These are phyloP conservation scores for Capsicum rhomboideum DNA, from an alignment of 257 asterid genomes.

Conservation along the genomic window DNA sequence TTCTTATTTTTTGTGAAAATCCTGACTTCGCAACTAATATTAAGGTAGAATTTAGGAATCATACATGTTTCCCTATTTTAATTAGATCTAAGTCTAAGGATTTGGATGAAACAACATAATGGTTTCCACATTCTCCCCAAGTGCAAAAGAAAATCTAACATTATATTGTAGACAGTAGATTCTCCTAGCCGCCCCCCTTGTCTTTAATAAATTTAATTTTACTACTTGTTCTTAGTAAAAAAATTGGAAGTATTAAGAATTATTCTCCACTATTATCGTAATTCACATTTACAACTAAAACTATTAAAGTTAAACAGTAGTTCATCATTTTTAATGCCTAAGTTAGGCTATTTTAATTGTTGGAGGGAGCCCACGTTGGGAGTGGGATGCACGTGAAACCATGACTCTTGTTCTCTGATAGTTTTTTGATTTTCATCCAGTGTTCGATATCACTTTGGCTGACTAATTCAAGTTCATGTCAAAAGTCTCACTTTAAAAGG, in stretches of 20 bases:
- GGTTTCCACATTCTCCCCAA: background rate
- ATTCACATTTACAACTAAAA: background rate
- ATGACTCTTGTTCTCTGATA: too few species aligned
- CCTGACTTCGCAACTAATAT: rapidly evolving
- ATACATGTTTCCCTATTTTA: background rate
- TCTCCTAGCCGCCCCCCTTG: background rate
- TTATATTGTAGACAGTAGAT: background rate
- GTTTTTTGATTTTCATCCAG: too few species aligned
- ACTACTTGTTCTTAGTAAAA: background rate
- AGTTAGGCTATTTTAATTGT: too few species aligned
- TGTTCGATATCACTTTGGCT: too few species aligned
- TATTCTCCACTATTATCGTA: background rate
- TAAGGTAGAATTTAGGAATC: background rate
- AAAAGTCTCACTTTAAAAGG: too few species aligned
- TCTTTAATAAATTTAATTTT: background rate
- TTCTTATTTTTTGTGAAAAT: background rate
- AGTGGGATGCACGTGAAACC: too few species aligned
- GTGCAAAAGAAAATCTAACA: background rate
- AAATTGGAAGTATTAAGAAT: background rate
- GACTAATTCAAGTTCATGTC: too few species aligned
- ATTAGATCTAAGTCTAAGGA: background rate
- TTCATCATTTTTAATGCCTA: too few species aligned
- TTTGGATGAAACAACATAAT: background rate
- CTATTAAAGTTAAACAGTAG: too few species aligned
- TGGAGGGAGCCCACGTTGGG: too few species aligned